Evolutionary conservation across 2,329 filamentous ascomycete species (phyloP).

Genomic region (Xylariaceae sp.): DNA sequence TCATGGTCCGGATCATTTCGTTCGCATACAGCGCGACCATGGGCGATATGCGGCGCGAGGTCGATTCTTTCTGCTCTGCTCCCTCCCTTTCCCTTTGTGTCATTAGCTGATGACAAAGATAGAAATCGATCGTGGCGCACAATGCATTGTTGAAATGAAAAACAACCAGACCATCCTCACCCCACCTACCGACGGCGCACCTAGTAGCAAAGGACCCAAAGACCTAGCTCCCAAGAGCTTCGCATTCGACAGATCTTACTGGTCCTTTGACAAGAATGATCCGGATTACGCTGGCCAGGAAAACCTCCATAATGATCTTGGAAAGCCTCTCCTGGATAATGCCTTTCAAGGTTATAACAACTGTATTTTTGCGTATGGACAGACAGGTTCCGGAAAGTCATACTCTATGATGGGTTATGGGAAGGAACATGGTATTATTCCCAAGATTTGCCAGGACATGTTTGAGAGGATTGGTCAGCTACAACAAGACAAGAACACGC

Average conservation of each 20-base stretch:
- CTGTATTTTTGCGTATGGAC: slow-evolving; percentile 98
- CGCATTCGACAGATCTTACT: slow-evolving; percentile 95
- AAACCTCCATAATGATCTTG: slow-evolving; percentile 80
- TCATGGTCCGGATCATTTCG: not conserved
- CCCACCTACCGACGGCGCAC: slow-evolving; percentile 58
- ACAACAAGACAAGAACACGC: slow-evolving; percentile 66
- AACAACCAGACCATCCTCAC: slow-evolving; percentile 81
- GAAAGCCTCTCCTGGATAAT: slow-evolving; percentile 88
- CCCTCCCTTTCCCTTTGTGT: not conserved
- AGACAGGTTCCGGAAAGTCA: slow-evolving; percentile 96
- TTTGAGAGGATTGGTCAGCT: slow-evolving; percentile 75
- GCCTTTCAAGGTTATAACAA: slow-evolving; percentile 99
- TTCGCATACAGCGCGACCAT: not conserved
- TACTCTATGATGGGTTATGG: slow-evolving; percentile 99
- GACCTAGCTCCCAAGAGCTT: slow-evolving; percentile 75
- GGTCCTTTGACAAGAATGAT: slow-evolving; percentile 86
- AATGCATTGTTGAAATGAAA: slow-evolving; percentile 98
- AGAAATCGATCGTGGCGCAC: slow-evolving; percentile 88
- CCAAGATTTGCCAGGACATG: slow-evolving; percentile 96
- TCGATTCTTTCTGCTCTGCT: not conserved
- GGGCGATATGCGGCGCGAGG: not conserved
- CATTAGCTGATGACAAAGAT: slow-evolving; percentile 20
- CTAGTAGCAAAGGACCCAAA: slow-evolving; percentile 60
- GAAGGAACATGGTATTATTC: slow-evolving; percentile 90
- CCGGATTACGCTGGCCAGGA: slow-evolving; percentile 84